phyloP scores from a whole-genome alignment of 2,329 filamentous ascomycete genomes.

The Dactylellina cionopaga region DNA sequence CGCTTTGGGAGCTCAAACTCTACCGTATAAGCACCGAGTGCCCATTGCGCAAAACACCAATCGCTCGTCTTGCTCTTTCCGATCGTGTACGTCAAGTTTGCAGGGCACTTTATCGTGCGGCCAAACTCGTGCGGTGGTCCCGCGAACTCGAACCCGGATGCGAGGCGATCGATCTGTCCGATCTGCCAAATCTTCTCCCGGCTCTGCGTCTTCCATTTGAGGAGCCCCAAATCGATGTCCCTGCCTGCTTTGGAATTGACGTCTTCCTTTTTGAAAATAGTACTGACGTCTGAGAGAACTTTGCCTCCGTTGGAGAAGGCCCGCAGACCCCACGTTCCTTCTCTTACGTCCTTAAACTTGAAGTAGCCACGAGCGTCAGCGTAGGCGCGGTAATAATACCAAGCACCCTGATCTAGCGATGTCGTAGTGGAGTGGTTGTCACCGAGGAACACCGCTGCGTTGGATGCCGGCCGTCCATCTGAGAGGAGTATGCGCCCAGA shows the following conservation, averaged over 20 bases:
- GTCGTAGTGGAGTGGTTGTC: slow-evolving; percentile 62
- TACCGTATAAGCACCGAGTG: slow-evolving; percentile 60
- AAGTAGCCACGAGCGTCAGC: slow-evolving; percentile 63
- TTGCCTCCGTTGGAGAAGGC: slow-evolving; percentile 65
- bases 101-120: slow-evolving; percentile 63
- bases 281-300: slow-evolving; percentile 63
- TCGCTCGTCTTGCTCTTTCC: slow-evolving; percentile 61
- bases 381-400: slow-evolving; percentile 66
- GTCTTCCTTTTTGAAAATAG: slow-evolving; percentile 62
- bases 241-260: slow-evolving; percentile 60
- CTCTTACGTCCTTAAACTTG: slow-evolving; percentile 62
- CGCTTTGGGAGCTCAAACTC: slow-evolving; percentile 55
- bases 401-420: slow-evolving; percentile 63
- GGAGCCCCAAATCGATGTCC: slow-evolving; percentile 60
- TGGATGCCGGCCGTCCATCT: slow-evolving; percentile 64
- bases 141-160: slow-evolving; percentile 63
- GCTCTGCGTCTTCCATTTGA: slow-evolving; percentile 62
- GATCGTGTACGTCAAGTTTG: slow-evolving; percentile 63
- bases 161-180: slow-evolving; percentile 64
- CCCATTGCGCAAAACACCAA: slow-evolving; percentile 66
- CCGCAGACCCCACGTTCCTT: slow-evolving; percentile 64
- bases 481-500: slow-evolving; percentile 63
- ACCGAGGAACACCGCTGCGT: slow-evolving; percentile 66
- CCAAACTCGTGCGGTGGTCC: slow-evolving; percentile 64
- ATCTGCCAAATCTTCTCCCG: slow-evolving; percentile 65